phyloP scores from a whole-genome alignment of 2,329 filamentous ascomycete genomes.

The Diaporthe batatas region DNA sequence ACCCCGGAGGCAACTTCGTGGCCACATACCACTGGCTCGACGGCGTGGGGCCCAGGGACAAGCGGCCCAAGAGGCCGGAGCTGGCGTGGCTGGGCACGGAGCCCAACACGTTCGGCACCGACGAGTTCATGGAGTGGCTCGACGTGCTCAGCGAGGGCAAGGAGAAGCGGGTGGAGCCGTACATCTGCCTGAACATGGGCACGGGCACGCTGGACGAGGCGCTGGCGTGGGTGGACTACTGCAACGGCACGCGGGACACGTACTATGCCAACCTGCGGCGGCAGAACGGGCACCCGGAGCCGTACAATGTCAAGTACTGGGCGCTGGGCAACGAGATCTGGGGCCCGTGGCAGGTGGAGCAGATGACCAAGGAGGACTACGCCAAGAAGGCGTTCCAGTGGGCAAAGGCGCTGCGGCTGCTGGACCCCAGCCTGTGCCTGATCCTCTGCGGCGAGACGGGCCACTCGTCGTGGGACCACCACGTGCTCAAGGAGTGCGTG shows the following conservation, averaged over 20 bases:
- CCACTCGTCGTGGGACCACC: conserved; percentile 77
- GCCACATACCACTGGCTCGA: conserved; percentile 88
- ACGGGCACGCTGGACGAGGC: conserved; percentile 73
- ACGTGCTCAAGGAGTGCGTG: conserved; percentile 78
- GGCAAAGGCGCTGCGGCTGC: conserved; percentile 79
- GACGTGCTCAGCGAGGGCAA: conserved; percentile 73
- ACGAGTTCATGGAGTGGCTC: conserved; percentile 90
- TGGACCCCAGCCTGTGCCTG: conserved; percentile 77
- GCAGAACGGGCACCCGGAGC: conserved; percentile 80
- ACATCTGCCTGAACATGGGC: conserved; percentile 84
- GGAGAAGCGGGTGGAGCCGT: conserved; percentile 78
- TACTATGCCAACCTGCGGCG: conserved; percentile 86
- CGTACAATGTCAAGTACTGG: conserved; percentile 89
- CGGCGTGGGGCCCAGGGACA: conserved; percentile 79
- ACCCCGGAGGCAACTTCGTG: conserved; percentile 87
- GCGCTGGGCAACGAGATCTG: conserved; percentile 83
- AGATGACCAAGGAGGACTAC: conserved; percentile 78
- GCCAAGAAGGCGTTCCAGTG: conserved; percentile 77
- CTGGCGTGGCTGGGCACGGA: conserved; percentile 85
- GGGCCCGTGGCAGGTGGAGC: conserved; percentile 76
- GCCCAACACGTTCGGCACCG: conserved; percentile 84
- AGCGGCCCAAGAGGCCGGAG: conserved; percentile 76
- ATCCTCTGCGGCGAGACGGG: conserved; percentile 82
- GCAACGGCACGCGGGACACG: conserved; percentile 82
- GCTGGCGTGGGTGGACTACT: conserved; percentile 87